A percentile compares a stretch with the other conserved stretches of the same genome.
Evolutionary conservation across 2,329 filamentous ascomycete species (phyloP).

Genomic region (Botrytis elliptica): DNA sequence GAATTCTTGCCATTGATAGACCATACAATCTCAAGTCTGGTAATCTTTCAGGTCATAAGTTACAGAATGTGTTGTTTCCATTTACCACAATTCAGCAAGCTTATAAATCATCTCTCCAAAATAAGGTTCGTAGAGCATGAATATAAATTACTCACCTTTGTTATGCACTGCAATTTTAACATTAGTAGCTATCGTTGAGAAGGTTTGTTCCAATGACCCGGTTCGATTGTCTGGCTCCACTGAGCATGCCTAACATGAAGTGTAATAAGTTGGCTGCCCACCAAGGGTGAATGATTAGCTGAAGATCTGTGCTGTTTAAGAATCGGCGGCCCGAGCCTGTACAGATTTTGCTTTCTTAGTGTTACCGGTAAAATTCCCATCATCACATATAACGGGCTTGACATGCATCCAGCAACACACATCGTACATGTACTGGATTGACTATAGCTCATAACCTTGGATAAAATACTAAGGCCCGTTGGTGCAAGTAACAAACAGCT

Average conservation of each 20-base stretch:
- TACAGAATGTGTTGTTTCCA: not conserved
- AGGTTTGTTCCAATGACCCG: constrained; percentile 7
- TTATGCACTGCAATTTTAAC: not conserved
- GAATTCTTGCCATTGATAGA: not conserved
- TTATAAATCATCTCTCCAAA: not conserved
- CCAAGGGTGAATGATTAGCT: constrained; percentile 6
- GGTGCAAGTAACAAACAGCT: not conserved
- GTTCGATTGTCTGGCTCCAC: not conserved
- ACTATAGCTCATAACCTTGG: not conserved
- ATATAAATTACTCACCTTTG: not conserved
- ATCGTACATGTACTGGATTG: not conserved
- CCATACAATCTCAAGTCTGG: constrained; percentile 2
- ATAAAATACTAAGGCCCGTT: not conserved
- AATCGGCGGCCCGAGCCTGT: not conserved
- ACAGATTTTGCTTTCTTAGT: not conserved
- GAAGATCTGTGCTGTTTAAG: not conserved
- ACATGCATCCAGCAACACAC: not conserved
- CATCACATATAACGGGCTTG: not conserved
- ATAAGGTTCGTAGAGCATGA: not conserved
- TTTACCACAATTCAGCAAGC: not conserved
- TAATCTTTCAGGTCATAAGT: not conserved
- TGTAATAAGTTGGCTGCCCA: not conserved
- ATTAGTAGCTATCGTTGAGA: not conserved
- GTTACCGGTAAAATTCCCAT: not conserved
- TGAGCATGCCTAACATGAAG: not conserved